Conservation (phyloP, 2,329 filamentous ascomycete genomes). For the Alternaria infectoria region DNA sequence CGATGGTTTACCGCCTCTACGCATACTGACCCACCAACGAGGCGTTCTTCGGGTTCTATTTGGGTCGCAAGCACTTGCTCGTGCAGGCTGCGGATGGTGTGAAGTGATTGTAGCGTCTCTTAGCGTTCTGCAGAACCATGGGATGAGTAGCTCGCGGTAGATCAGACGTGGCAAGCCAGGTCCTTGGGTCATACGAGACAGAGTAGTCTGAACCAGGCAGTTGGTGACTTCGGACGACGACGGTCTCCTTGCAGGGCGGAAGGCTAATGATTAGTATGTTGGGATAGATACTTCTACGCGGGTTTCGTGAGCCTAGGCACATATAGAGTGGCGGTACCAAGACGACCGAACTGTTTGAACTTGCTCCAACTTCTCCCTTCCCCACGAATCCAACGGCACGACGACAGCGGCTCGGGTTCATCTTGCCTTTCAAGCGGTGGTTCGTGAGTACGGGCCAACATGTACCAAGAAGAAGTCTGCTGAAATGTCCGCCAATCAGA, state of each 20-base stretch:
- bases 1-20: not conserved
- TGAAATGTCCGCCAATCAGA: not conserved
- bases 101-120: not conserved
- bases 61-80: not conserved
- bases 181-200: conserved; percentile 2
- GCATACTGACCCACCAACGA: not conserved
- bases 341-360: not conserved
- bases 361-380: not conserved
- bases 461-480: not conserved
- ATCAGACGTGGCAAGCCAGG: conserved; percentile 2
- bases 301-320: not conserved
- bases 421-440: not conserved
- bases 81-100: not conserved
- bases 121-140: not conserved
- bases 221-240: not conserved
- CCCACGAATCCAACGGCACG: not conserved
- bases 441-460: not conserved
- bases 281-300: not conserved
- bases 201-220: not conserved
- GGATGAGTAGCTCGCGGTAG: not conserved
- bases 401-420: not conserved
- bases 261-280: not conserved
- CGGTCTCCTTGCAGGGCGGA: not conserved
- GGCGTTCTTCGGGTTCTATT: not conserved
- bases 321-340: not conserved